A percentile compares a stretch with the other conserved stretches of the same genome.
Conservation (phyloP, 2,329 filamentous ascomycete genomes). For the Furcasterigmium sp. region DNA sequence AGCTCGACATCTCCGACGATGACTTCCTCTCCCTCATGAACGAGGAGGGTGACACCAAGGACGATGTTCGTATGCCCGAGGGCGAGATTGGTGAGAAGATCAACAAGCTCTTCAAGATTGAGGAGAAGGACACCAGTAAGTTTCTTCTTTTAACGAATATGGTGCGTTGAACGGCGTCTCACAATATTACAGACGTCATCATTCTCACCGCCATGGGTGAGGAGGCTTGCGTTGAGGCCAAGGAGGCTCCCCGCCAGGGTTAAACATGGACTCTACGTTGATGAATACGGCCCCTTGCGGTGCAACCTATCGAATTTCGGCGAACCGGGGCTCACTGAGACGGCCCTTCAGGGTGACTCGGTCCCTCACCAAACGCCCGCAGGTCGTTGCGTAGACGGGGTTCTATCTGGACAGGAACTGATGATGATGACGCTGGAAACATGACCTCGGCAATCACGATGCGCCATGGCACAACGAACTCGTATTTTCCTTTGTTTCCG, state of each 20-base stretch:
- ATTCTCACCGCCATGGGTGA: slow-evolving; percentile 96
- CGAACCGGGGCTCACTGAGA: slow-evolving; percentile 16
- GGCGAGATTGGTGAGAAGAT: slow-evolving; percentile 87
- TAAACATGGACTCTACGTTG: slow-evolving; percentile 9
- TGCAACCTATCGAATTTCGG: neutral
- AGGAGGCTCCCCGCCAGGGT: slow-evolving; percentile 67
- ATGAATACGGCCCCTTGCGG: neutral
- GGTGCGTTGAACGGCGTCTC: slow-evolving; percentile 5
- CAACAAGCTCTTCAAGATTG: slow-evolving; percentile 67
- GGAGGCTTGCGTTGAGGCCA: slow-evolving; percentile 85
- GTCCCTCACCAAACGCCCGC: slow-evolving; percentile 30
- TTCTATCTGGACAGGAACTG: slow-evolving; percentile 38
- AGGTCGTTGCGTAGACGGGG: slow-evolving; percentile 34
- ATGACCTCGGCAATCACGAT: slow-evolving; percentile 22
- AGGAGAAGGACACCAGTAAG: slow-evolving; percentile 94
- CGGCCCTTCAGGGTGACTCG: slow-evolving; percentile 24
- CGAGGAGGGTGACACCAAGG: slow-evolving; percentile 81
- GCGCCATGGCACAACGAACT: slow-evolving; percentile 24
- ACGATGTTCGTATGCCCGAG: slow-evolving; percentile 91
- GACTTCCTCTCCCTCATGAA: slow-evolving; percentile 92
- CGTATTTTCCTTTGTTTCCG: slow-evolving; percentile 31
- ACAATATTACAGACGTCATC: slow-evolving; percentile 63
- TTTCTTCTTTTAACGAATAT: too few relatives aligned
- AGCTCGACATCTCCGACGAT: slow-evolving; percentile 93
- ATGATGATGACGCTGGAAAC: slow-evolving; percentile 34